These are phyloP conservation scores for Uncinocarpus reesii DNA, from an alignment of 2,329 filamentous ascomycete genomes.

Conservation along the genomic window DNA sequence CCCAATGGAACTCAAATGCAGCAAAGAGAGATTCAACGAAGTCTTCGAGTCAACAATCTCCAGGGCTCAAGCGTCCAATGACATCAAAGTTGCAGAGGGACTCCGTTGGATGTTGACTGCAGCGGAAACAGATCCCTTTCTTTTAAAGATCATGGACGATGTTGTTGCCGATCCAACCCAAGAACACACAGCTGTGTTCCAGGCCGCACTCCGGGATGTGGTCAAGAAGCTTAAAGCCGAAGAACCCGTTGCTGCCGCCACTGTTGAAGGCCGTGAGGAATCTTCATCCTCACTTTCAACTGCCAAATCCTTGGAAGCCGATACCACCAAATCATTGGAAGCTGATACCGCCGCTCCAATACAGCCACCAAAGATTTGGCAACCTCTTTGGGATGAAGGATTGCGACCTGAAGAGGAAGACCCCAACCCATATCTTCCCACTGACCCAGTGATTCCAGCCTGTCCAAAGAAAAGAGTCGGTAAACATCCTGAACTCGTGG, in stretches of 20 bases:
- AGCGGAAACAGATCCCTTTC: constrained; percentile 25
- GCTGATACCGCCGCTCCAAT: constrained; percentile 6
- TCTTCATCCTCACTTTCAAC: constrained; percentile 32
- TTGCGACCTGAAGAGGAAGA: too few relatives aligned
- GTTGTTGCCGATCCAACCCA: constrained; percentile 24
- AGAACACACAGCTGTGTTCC: constrained; percentile 23
- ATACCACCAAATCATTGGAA: too few relatives aligned
- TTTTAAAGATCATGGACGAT: constrained; percentile 24
- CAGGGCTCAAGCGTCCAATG: constrained; percentile 23
- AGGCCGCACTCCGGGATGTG: constrained; percentile 25
- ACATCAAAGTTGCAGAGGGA: constrained; percentile 24
- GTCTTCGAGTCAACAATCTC: constrained; percentile 24
- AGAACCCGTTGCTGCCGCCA: constrained; percentile 9
- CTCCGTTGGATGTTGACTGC: constrained; percentile 25
- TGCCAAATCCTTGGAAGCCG: constrained; percentile 30
- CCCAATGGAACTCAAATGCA: constrained; percentile 19
- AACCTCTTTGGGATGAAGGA: too few relatives aligned
- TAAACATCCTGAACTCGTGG: constrained; percentile 24
- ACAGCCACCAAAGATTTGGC: neutral
- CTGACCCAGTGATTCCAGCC: too few relatives aligned
- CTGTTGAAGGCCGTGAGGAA: constrained; percentile 20
- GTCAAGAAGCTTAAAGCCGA: constrained; percentile 18
- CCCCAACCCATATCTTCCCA: too few relatives aligned
- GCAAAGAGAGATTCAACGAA: constrained; percentile 23
- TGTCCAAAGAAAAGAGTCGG: constrained; percentile 24